Evolutionary conservation across 164 flowering plant genomes (phyloP).

Genomic region (Kingdonia uniflora): DNA sequence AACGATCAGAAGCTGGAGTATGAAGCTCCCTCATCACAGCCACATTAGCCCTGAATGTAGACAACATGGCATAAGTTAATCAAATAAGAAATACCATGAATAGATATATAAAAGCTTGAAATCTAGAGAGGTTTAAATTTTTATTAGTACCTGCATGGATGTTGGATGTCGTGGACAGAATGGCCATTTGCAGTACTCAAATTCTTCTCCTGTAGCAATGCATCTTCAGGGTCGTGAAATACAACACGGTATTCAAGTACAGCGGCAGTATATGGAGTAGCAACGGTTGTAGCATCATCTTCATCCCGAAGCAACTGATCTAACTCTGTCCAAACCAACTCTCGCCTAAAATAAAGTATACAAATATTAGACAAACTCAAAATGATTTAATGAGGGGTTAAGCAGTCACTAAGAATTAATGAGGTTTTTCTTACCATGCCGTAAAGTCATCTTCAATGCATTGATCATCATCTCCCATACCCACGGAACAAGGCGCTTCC

Average conservation of each 20-base stretch:
- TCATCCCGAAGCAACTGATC: conserved; percentile 78
- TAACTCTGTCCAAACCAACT: conserved; percentile 83
- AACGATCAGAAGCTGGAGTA: conserved; percentile 77
- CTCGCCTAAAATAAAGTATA: conserved; percentile 11
- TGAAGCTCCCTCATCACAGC: conserved; percentile 89
- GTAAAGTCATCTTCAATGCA: conserved; percentile 97
- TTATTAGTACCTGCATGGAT: conserved; percentile 69
- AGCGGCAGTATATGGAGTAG: conserved; percentile 93
- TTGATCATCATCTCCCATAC: conserved; percentile 98
- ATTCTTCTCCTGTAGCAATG: conserved; percentile 27
- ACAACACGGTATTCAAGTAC: conserved; percentile 76
- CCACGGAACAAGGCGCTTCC: conserved; percentile 69
- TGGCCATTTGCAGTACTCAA: conserved; percentile 60
- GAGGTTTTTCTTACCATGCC: conserved; percentile 54
- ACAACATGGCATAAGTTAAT: conserved; percentile 1
- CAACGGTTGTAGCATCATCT: conserved; percentile 47
- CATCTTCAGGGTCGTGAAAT: conserved; percentile 43
- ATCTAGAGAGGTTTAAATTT: background rate
- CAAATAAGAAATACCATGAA: conserved; percentile 6
- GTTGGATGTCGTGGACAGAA: conserved; percentile 75
- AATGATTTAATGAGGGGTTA: no score
- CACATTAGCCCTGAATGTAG: conserved; percentile 63
- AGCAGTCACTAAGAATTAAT: background rate
- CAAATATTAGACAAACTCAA: no score
- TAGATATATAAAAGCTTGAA: background rate